phyloP scores from a whole-genome alignment of 2,329 filamentous ascomycete species.

The Seiridium cupressi region DNA sequence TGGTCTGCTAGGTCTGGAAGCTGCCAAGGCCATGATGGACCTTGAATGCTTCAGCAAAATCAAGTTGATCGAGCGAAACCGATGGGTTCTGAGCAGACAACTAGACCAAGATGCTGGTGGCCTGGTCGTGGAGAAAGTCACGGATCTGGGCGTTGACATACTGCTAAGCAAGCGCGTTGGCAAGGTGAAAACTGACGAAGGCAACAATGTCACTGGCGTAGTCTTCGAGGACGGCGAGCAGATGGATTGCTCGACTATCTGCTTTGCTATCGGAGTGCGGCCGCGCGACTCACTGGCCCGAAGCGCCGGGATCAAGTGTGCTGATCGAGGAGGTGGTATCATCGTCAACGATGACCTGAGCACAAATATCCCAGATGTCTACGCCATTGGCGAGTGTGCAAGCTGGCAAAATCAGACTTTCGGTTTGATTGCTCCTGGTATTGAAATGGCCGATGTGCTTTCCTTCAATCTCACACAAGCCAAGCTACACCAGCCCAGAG shows the following conservation, averaged over 20 bases:
- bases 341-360: slow-evolving; percentile 65
- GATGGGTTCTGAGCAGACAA: slow-evolving; percentile 81
- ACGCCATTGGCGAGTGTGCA: slow-evolving; percentile 88
- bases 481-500: slow-evolving; percentile 64
- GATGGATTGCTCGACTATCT: slow-evolving; percentile 77
- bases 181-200: slow-evolving; percentile 65
- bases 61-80: slow-evolving; percentile 76
- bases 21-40: slow-evolving; percentile 90
- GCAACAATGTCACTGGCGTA: slow-evolving; percentile 70
- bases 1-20: slow-evolving; percentile 81
- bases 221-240: slow-evolving; percentile 77
- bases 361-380: slow-evolving; percentile 72
- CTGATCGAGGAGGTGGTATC: slow-evolving; percentile 72
- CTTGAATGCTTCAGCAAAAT: slow-evolving; percentile 72
- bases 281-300: slow-evolving; percentile 76
- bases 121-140: slow-evolving; percentile 81
- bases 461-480: slow-evolving; percentile 89
- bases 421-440: slow-evolving; percentile 82
- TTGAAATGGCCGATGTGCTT: slow-evolving; percentile 91
- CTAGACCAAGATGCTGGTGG: slow-evolving; percentile 77
- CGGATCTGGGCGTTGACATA: slow-evolving; percentile 75
- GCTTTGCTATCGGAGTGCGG: slow-evolving; percentile 86
- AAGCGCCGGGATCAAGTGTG: slow-evolving; percentile 68
- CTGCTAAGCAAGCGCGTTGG: slow-evolving; percentile 74
- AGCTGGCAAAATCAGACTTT: slow-evolving; percentile 87